phyloP scores from a whole-genome alignment of 1,284 basidiomycete species.

The Ganoderma leucocontextum region DNA sequence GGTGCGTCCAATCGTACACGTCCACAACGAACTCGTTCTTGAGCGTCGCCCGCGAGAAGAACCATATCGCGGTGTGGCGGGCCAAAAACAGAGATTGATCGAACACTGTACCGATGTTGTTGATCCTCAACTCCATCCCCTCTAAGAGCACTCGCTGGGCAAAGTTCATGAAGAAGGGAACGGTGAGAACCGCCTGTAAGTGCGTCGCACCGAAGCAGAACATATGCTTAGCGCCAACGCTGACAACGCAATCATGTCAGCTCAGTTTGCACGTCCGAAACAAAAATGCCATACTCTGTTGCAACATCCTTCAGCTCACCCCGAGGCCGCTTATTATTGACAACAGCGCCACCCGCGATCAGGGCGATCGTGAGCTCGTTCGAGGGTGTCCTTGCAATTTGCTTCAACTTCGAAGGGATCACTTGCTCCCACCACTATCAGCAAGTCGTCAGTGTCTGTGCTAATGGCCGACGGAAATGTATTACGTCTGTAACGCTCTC shows the following conservation, averaged over 20 bases:
- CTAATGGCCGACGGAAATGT: too few species aligned
- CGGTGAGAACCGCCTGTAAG: background rate
- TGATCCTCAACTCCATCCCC: background rate
- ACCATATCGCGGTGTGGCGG: background rate
- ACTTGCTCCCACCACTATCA: background rate
- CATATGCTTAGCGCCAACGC: background rate
- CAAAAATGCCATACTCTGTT: too few species aligned
- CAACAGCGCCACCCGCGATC: background rate
- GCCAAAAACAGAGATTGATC: background rate
- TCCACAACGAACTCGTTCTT: background rate
- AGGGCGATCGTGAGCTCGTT: background rate
- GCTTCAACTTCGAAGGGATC: background rate
- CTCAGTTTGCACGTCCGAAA: too few species aligned
- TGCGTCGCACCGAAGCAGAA: background rate
- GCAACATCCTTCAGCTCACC: background rate
- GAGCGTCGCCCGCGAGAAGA: background rate
- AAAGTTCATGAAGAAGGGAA: background rate
- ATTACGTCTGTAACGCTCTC: background rate
- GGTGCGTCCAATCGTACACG: background rate
- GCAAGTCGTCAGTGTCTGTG: too few species aligned
- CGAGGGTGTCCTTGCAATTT: background rate
- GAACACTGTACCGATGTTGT: background rate
- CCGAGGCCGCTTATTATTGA: background rate
- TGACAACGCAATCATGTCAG: background rate
- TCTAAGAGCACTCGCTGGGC: background rate